Percentiles rank a stretch among this genome's conserved stretches.
phyloP scores from a whole-genome alignment of 306 rosid genomes.

The Pterocarpus macrocarpus region DNA sequence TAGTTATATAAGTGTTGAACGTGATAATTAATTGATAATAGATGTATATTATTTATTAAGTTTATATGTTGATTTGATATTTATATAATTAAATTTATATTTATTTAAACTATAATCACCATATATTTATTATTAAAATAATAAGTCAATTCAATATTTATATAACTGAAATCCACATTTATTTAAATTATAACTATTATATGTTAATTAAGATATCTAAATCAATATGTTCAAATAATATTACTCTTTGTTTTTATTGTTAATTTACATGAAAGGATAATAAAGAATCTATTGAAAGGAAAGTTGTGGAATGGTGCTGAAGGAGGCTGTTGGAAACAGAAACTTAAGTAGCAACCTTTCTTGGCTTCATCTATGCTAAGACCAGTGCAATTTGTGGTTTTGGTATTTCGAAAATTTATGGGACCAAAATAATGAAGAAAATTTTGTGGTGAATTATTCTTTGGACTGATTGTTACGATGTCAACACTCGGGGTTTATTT shows the following conservation, averaged over 20 bases:
- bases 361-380: conserved; percentile 40
- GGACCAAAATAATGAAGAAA: neutral
- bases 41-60: no score
- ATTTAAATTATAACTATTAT: no score
- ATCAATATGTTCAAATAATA: no score
- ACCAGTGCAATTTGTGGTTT: conserved; percentile 41
- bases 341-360: conserved; percentile 5
- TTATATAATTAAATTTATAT: no score
- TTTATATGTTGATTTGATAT: no score
- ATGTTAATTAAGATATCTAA: no score
- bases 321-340: conserved; percentile 12
- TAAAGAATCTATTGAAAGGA: conserved; percentile 38
- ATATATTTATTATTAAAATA: no score
- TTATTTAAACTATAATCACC: no score
- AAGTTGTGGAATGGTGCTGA: conserved; percentile 42
- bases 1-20: no score
- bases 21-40: no score
- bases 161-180: no score
- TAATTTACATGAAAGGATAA: conserved; percentile 19
- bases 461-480: conserved; percentile 44
- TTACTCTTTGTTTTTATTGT: neutral
- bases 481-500: conserved; percentile 33
- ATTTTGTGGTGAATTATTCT: conserved; percentile 40
- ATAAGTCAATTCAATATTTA: no score
- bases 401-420: conserved; percentile 3